A percentile compares a stretch with the other conserved stretches of the same genome.
phyloP scores from a whole-genome alignment of 2,329 filamentous ascomycete species.

The Colletotrichum kahawae region DNA sequence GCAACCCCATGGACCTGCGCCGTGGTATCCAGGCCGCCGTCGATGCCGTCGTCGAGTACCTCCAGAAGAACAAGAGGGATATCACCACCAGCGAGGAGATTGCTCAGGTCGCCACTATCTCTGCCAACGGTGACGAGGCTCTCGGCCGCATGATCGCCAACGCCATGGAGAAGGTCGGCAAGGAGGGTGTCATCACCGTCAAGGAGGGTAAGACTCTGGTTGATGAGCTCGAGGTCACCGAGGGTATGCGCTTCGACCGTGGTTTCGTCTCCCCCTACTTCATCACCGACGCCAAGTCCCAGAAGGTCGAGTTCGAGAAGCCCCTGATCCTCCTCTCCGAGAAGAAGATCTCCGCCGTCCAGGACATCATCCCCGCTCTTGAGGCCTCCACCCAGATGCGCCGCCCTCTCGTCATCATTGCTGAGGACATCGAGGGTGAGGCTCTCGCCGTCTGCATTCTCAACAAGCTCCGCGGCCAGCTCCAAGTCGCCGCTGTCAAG shows the following conservation, averaged over 20 bases:
- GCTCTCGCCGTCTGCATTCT: slow-evolving; percentile 98
- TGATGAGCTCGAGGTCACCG: slow-evolving; percentile 97
- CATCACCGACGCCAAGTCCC: slow-evolving; percentile 98
- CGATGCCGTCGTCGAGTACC: slow-evolving; percentile 90
- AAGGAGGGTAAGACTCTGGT: slow-evolving; percentile 99
- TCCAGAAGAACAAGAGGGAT: slow-evolving; percentile 95
- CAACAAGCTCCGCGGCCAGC: slow-evolving; percentile 99
- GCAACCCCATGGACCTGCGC: slow-evolving; percentile 99
- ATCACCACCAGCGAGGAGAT: slow-evolving; percentile 98
- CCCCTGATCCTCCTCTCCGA: slow-evolving; percentile 97
- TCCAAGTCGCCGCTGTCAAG: slow-evolving; percentile 98
- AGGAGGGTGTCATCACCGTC: slow-evolving; percentile 99
- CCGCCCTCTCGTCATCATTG: slow-evolving; percentile 96
- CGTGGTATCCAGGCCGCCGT: slow-evolving; percentile 97
- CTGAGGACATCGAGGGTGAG: slow-evolving; percentile 98
- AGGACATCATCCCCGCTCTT: slow-evolving; percentile 97
- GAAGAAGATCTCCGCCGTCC: slow-evolving; percentile 99
- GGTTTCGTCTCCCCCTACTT: slow-evolving; percentile 99
- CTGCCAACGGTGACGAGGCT: slow-evolving; percentile 93
- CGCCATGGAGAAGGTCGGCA: slow-evolving; percentile 99
- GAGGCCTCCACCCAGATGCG: slow-evolving; percentile 96
- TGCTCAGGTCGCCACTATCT: slow-evolving; percentile 97
- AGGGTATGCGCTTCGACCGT: slow-evolving; percentile 99
- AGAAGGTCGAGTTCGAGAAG: slow-evolving; percentile 99
- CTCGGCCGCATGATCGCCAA: slow-evolving; percentile 93